Evolutionary conservation across 306 rosid species (phyloP).

Genomic region (Inga leiocalycina): DNA sequence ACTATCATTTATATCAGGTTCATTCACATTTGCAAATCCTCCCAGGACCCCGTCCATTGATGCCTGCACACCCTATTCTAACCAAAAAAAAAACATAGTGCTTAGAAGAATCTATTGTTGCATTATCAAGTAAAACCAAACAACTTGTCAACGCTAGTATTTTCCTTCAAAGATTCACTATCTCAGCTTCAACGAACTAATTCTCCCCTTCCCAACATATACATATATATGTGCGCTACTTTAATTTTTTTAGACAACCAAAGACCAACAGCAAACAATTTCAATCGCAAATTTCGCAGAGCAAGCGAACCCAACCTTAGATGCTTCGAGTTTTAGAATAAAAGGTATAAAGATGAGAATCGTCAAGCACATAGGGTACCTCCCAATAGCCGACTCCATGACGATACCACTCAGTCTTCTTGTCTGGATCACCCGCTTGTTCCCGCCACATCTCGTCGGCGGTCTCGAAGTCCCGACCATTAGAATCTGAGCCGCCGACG

Average conservation of each 20-base stretch:
- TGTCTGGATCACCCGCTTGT: conserved; percentile 67
- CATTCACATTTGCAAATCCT: conserved; percentile 71
- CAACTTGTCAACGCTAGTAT: neutral
- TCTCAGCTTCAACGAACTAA: neutral
- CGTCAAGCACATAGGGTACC: conserved; percentile 37
- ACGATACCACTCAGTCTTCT: conserved; percentile 76
- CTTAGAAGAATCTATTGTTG: neutral
- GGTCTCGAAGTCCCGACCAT: conserved; percentile 68
- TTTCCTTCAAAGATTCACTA: neutral
- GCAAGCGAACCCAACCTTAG: neutral
- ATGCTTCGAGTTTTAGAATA: neutral
- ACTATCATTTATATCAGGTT: conserved; percentile 71
- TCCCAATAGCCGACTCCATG: conserved; percentile 93
- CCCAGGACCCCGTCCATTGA: conserved; percentile 90
- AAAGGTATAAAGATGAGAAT: neutral
- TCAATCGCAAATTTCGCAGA: neutral
- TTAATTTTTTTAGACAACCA: neutral
- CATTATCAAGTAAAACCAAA: conserved; percentile 1
- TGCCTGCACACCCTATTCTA: conserved; percentile 74
- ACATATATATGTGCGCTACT: too few species aligned
- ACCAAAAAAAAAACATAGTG: conserved; percentile 28
- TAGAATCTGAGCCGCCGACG: conserved; percentile 65
- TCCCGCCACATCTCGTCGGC: conserved; percentile 94
- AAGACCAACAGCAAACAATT: neutral
- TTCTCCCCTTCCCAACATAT: neutral